Evolutionary conservation across 768 basidiomycete species (phyloP).

Genomic region (Boletus subparvulus): DNA sequence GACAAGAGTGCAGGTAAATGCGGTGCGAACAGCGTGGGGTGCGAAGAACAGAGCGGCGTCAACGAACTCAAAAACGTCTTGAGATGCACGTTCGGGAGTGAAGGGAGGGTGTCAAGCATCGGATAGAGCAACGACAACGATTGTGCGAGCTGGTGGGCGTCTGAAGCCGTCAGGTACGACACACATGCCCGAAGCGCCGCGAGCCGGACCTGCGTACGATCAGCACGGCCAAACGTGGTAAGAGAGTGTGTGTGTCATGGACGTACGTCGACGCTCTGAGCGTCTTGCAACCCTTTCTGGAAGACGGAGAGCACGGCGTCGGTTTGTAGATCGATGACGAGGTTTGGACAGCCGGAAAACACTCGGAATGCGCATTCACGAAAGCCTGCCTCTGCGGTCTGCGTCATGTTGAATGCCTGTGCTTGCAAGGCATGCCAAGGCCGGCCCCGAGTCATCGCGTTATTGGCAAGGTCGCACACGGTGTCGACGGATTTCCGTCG

Average conservation of each 20-base stretch:
- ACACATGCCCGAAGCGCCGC: slow-evolving; percentile 71
- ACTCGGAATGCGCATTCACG: slow-evolving; percentile 68
- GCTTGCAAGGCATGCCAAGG: slow-evolving; percentile 83
- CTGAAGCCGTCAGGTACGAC: slow-evolving; percentile 64
- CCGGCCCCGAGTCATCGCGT: slow-evolving; percentile 69
- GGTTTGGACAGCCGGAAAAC: slow-evolving; percentile 71
- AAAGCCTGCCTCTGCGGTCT: slow-evolving; percentile 32
- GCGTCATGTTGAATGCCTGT: slow-evolving; percentile 65
- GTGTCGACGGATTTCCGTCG: slow-evolving; percentile 74
- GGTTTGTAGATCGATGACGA: slow-evolving; percentile 73
- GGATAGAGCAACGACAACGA: slow-evolving; percentile 60
- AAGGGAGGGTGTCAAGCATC: slow-evolving; percentile 73
- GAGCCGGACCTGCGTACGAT: slow-evolving; percentile 56
- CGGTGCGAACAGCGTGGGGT: slow-evolving; percentile 70
- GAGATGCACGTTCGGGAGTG: slow-evolving; percentile 52
- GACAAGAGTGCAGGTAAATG: slow-evolving; percentile 67
- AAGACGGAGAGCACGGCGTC: slow-evolving; percentile 68
- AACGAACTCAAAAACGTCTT: slow-evolving; percentile 67
- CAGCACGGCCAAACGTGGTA: background rate
- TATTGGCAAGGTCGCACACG: slow-evolving; percentile 71
- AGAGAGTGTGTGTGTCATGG: background rate
- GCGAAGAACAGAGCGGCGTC: slow-evolving; percentile 65
- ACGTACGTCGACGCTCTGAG: slow-evolving; percentile 61
- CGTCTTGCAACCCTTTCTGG: slow-evolving; percentile 66
- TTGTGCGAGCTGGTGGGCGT: slow-evolving; percentile 59